These are phyloP conservation scores for Calonectria fujianensis DNA, from an alignment of 2,329 filamentous ascomycete species.

Conservation along the genomic window DNA sequence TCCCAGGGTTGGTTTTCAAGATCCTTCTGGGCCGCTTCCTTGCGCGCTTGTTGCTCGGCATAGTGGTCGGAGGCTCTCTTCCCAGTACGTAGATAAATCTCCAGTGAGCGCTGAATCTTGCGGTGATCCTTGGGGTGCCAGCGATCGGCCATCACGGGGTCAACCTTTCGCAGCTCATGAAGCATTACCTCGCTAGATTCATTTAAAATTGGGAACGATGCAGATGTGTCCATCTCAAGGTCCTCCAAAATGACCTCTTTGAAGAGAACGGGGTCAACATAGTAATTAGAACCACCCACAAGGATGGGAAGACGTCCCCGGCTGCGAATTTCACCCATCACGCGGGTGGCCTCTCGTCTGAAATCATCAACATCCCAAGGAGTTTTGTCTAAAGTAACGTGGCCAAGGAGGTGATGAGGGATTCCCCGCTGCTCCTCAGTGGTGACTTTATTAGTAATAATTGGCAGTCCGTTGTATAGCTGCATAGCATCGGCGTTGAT, in stretches of 20 bases:
- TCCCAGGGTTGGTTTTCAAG: constrained; percentile 63
- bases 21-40: constrained; percentile 54
- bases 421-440: constrained; percentile 84
- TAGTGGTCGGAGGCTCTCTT: constrained; percentile 90
- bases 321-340: constrained; percentile 85
- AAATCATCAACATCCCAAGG: constrained; percentile 91
- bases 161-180: constrained; percentile 83
- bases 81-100: constrained; percentile 91
- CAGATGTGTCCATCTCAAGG: constrained; percentile 59
- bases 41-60: constrained; percentile 78
- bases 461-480: constrained; percentile 91
- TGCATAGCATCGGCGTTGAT: constrained; percentile 99
- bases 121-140: constrained; percentile 97
- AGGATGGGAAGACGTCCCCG: constrained; percentile 90
- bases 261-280: constrained; percentile 92
- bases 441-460: constrained; percentile 96
- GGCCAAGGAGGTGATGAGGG: constrained; percentile 90
- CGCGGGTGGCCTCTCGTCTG: constrained; percentile 78
- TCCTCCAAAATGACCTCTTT: constrained; percentile 74
- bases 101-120: constrained; percentile 91
- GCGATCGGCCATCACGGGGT: constrained; percentile 89
- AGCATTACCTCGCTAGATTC: constrained; percentile 83
- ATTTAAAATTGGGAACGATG: constrained; percentile 81
- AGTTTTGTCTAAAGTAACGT: constrained; percentile 83
- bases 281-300: constrained; percentile 97